Evolutionary conservation across 164 flowering plant genomes (phyloP), one percentile per base, ranked within the genome.

Genomic region (Nymphaea colorata): DNA sequence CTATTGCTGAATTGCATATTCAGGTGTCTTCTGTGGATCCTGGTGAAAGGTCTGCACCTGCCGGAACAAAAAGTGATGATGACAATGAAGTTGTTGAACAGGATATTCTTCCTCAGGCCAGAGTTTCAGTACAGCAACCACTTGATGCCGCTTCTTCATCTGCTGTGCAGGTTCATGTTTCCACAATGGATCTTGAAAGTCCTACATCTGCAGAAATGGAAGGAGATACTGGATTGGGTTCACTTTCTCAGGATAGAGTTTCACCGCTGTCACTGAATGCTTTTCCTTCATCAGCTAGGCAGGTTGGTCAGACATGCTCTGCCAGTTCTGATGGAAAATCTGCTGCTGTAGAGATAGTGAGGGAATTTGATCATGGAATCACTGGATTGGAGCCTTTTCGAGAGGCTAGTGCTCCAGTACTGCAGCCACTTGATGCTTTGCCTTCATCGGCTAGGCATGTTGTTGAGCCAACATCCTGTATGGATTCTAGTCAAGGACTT

Each of bases 1-100:
- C 60, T 59, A n/a, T 42, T 6, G 16, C 18, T 42, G 17, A 12
- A 42, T 59, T 42, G 18, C 1, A 15, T 57, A 41, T 42, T 42
- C 74, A 76, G 80, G 76, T 67, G 64, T 68, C 25, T 41, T 68
- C 60, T 2, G 55, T 45, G 53, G 71, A 69, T 42, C 42, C 63
- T 70, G 53, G 63, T 64, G 68, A 67, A 18, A 65, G 6, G 59
- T 44, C 66, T 47, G 43, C 66, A 61, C 66, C 76, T 25, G 8
- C 53, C 62, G 73, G 61, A 64, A 8, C 65, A 44, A 66, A 41
- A 71, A 60, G 43, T 59, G 72, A 63, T 45, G 74, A 69, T 53
- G 36, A 51, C 44, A 16, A 68, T 51, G 70, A 44, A 43, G 64
- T 41, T 70, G 66, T 36, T 16, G 51, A 36, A 41, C 55, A 41